Percentiles rank a stretch among this genome's conserved stretches.
Conservation (phyloP, 2,329 filamentous ascomycete genomes). For the Penicillium sp. region DNA sequence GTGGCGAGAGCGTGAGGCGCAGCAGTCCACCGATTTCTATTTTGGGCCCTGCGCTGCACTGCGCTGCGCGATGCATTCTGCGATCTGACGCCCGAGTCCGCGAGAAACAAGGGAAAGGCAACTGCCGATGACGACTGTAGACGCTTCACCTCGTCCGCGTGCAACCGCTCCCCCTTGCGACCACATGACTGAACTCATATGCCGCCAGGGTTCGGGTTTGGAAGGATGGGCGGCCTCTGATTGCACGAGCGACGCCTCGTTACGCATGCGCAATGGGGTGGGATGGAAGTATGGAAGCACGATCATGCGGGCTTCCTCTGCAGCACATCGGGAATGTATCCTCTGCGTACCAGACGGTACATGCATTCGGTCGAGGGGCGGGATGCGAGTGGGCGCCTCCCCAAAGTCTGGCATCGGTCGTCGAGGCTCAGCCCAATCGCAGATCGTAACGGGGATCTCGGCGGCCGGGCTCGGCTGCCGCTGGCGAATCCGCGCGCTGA, state of each 20-base stretch:
- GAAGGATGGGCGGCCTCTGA: conserved; percentile 9
- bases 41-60: too few species aligned
- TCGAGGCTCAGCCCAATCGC: conserved; percentile 39
- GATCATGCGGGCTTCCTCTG: conserved; percentile 3
- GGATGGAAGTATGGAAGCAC: conserved; percentile 23
- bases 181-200: conserved; percentile 28
- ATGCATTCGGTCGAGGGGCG: conserved; percentile 9
- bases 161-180: too few species aligned
- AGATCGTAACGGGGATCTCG: conserved; percentile 40
- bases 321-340: not conserved
- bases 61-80: too few species aligned
- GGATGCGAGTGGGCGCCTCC: conserved; percentile 25
- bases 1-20: too few species aligned
- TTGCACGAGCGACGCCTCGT: conserved; percentile 13
- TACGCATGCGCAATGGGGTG: conserved; percentile 10
- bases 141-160: too few species aligned
- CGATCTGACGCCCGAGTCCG: too few species aligned
- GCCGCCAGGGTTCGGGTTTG: conserved; percentile 22
- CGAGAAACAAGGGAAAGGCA: too few species aligned
- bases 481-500: conserved; percentile 34
- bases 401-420: conserved; percentile 34
- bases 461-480: conserved; percentile 28
- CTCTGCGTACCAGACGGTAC: conserved; percentile 8
- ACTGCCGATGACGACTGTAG: too few species aligned
- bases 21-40: too few species aligned